These are phyloP conservation scores for Pneumocystis wakefieldiae DNA, from an alignment of 1,139 yeast genomes.

Conservation along the genomic window DNA sequence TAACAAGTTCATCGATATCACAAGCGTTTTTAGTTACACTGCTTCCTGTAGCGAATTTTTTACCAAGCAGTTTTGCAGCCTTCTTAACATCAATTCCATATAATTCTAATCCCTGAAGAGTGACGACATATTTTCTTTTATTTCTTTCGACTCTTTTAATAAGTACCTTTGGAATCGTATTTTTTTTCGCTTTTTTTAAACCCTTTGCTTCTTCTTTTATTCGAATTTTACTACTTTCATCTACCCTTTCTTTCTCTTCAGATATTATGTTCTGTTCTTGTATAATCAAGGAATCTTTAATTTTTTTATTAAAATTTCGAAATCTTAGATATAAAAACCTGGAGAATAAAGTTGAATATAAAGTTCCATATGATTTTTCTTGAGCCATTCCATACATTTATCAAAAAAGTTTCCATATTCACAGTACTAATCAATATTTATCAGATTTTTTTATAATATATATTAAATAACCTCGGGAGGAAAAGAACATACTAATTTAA, in stretches of 20 bases:
- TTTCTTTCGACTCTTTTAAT: slow-evolving; percentile 85
- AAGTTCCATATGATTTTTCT: slow-evolving; percentile 40
- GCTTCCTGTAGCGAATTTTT: slow-evolving; percentile 93
- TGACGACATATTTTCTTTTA: slow-evolving; percentile 73
- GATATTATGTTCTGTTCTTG: slow-evolving; percentile 43
- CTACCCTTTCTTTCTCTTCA: slow-evolving; percentile 71
- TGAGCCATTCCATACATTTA: slow-evolving; percentile 75
- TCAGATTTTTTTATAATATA: neutral
- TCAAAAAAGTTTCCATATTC: slow-evolving; percentile 75
- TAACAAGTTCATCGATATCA: slow-evolving; percentile 77
- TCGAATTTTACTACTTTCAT: slow-evolving; percentile 71
- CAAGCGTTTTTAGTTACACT: slow-evolving; percentile 86
- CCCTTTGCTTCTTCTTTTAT: slow-evolving; percentile 79
- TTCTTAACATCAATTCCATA: slow-evolving; percentile 79
- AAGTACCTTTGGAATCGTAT: slow-evolving; percentile 60
- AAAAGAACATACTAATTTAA: slow-evolving; percentile 1
- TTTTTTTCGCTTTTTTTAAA: slow-evolving; percentile 69
- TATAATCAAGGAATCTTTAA: slow-evolving; percentile 21
- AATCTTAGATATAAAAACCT: slow-evolving; percentile 21
- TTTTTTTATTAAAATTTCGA: neutral
- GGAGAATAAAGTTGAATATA: slow-evolving; percentile 48
- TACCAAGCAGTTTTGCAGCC: slow-evolving; percentile 78
- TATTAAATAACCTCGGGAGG: neutral
- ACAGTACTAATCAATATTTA: slow-evolving; percentile 38
- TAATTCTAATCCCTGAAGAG: slow-evolving; percentile 77